These are phyloP conservation scores for Rehmannia glutinosa DNA, from an alignment of 257 asterid species.

Conservation along the genomic window DNA sequence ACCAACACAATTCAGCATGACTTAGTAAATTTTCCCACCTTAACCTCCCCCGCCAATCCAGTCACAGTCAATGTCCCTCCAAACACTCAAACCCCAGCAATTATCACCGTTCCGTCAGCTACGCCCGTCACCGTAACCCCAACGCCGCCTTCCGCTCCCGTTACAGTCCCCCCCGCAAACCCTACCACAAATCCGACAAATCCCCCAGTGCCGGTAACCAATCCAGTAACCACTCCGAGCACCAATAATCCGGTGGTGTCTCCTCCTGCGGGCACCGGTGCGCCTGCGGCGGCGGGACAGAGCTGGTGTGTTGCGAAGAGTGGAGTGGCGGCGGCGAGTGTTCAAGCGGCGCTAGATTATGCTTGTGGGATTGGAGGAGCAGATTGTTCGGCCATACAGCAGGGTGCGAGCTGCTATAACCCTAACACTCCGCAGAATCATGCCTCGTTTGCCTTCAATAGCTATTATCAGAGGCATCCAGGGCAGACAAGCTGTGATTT, in stretches of 20 bases:
- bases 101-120: constrained; percentile 39
- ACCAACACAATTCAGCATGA: constrained; percentile 29
- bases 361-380: constrained; percentile 89
- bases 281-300: constrained; percentile 46
- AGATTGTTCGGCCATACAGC: constrained; percentile 73
- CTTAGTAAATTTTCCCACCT: constrained; percentile 22
- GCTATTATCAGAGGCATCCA: constrained; percentile 72
- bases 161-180: too few species aligned
- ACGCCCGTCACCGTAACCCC: constrained; percentile 39
- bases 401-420: constrained; percentile 58
- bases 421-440: constrained; percentile 68
- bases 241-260: constrained; percentile 19
- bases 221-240: constrained; percentile 1
- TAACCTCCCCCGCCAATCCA: constrained; percentile 34
- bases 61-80: constrained; percentile 23
- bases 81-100: constrained; percentile 17
- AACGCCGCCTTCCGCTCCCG: too few species aligned
- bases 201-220: constrained; percentile 28
- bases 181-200: constrained; percentile 27
- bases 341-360: constrained; percentile 77
- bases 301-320: constrained; percentile 79
- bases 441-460: constrained; percentile 89
- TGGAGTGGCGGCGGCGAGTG: constrained; percentile 41
- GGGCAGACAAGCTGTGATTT: constrained; percentile 69
- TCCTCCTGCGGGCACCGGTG: constrained; percentile 28